Percentiles rank a stretch among this genome's conserved stretches.
phyloP scores from a whole-genome alignment of 345 rosid species.

The Nasturtium officinale region DNA sequence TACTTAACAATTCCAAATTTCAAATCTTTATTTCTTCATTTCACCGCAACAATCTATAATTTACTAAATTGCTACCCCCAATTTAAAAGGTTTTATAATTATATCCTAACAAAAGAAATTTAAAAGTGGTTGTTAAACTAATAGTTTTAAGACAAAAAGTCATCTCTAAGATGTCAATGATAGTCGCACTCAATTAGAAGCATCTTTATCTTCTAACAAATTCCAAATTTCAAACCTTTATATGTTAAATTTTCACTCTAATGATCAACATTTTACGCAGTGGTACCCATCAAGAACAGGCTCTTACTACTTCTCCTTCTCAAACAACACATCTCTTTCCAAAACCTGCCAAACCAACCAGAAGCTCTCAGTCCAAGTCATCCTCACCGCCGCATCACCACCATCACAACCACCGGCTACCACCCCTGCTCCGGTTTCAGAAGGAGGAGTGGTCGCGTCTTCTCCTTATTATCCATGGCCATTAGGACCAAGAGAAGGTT shows the following conservation, averaged over 20 bases:
- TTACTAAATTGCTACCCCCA: background rate
- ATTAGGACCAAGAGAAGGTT: slow-evolving; percentile 61
- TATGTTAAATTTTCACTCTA: background rate
- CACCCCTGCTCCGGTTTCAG: slow-evolving; percentile 60
- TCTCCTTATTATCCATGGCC: slow-evolving; percentile 90
- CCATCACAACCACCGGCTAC: slow-evolving; percentile 42
- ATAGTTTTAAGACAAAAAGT: slow-evolving; percentile 3
- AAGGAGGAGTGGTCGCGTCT: slow-evolving; percentile 64
- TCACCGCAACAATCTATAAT: background rate
- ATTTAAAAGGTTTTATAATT: background rate
- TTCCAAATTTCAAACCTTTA: background rate
- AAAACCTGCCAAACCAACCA: slow-evolving; percentile 56
- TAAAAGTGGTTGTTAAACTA: slow-evolving; percentile 11
- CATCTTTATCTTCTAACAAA: background rate
- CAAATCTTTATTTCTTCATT: background rate
- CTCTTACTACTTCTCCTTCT: slow-evolving; percentile 79
- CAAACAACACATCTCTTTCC: slow-evolving; percentile 60
- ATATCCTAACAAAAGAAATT: slow-evolving; percentile 3
- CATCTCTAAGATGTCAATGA: slow-evolving; percentile 17
- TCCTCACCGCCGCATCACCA: slow-evolving; percentile 31
- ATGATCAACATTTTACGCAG: slow-evolving; percentile 29
- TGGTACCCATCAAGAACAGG: slow-evolving; percentile 95
- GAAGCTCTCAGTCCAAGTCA: slow-evolving; percentile 68
- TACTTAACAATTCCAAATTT: background rate
- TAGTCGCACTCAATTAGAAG: slow-evolving; percentile 1